These are phyloP conservation scores for Solanum sitiens DNA, from an alignment of 257 asterid species.

Conservation along the genomic window DNA sequence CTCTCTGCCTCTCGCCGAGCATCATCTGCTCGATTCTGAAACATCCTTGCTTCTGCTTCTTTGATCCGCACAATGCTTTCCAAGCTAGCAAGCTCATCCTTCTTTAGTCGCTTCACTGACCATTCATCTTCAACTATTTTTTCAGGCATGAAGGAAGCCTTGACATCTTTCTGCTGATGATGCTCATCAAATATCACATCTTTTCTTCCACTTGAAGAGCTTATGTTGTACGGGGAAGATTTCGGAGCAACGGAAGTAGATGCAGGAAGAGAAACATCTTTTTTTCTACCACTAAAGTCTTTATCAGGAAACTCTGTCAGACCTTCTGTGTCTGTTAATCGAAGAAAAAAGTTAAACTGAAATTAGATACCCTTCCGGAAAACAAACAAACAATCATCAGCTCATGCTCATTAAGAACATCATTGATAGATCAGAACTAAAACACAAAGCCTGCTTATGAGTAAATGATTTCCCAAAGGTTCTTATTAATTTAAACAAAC, in stretches of 20 bases:
- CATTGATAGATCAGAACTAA: neutral
- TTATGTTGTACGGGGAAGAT: constrained; percentile 35
- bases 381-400: neutral
- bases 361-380: neutral
- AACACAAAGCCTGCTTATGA: neutral
- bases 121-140: constrained; percentile 76
- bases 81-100: constrained; percentile 61
- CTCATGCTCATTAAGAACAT: neutral
- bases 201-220: constrained; percentile 1
- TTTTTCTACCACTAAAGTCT: constrained; percentile 14
- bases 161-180: constrained; percentile 21
- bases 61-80: constrained; percentile 69
- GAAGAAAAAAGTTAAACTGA: neutral
- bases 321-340: constrained; percentile 22
- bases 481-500: neutral
- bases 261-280: constrained; percentile 25
- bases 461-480: neutral
- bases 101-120: constrained; percentile 75
- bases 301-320: constrained; percentile 37
- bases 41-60: constrained; percentile 90
- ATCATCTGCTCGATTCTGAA: constrained; percentile 79
- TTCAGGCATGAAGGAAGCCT: constrained; percentile 17
- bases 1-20: constrained; percentile 67
- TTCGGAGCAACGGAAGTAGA: constrained; percentile 30
- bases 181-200: constrained; percentile 20